Evolutionary conservation across 2,329 filamentous ascomycete genomes (phyloP).

Genomic region (Cladosporium sp.): DNA sequence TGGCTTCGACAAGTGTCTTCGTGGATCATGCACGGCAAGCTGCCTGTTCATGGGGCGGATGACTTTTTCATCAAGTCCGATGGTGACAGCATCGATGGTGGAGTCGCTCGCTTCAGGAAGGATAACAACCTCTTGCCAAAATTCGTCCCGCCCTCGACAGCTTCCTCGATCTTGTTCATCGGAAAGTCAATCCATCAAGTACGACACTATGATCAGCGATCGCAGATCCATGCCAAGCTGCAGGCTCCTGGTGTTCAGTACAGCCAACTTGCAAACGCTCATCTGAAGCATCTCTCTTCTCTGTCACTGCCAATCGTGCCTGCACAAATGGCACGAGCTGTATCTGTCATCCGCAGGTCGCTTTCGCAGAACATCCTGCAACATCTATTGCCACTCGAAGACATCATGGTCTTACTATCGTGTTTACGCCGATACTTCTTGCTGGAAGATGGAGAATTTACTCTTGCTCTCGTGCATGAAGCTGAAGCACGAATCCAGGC

Average conservation of each 20-base stretch:
- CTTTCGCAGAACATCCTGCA: slow-evolving; percentile 83
- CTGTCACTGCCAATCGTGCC: slow-evolving; percentile 73
- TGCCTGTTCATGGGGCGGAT: slow-evolving; percentile 73
- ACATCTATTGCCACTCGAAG: slow-evolving; percentile 73
- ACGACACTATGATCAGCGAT: slow-evolving; percentile 41
- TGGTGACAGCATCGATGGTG: slow-evolving; percentile 8
- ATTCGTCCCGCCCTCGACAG: slow-evolving; percentile 74
- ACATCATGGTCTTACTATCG: slow-evolving; percentile 73
- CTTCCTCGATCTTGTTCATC: slow-evolving; percentile 83
- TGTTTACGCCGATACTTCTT: slow-evolving; percentile 85
- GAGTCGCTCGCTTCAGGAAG: slow-evolving; percentile 55
- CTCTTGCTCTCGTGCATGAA: slow-evolving; percentile 79
- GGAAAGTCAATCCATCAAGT: slow-evolving; percentile 88
- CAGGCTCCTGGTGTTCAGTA: neutral
- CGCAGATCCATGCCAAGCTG: slow-evolving; percentile 22
- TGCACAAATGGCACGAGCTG: slow-evolving; percentile 67
- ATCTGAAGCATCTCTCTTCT: slow-evolving; percentile 67
- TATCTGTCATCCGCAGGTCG: slow-evolving; percentile 75
- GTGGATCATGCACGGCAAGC: slow-evolving; percentile 85
- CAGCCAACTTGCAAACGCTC: slow-evolving; percentile 41
- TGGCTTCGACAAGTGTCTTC: slow-evolving; percentile 90
- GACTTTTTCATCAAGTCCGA: slow-evolving; percentile 75
- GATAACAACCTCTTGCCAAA: slow-evolving; percentile 67
- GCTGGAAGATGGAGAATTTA: slow-evolving; percentile 86
- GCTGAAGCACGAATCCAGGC: slow-evolving; percentile 77